Evolutionary conservation across 1,284 basidiomycete species (phyloP).

Genomic region (Peniophora sp.): DNA sequence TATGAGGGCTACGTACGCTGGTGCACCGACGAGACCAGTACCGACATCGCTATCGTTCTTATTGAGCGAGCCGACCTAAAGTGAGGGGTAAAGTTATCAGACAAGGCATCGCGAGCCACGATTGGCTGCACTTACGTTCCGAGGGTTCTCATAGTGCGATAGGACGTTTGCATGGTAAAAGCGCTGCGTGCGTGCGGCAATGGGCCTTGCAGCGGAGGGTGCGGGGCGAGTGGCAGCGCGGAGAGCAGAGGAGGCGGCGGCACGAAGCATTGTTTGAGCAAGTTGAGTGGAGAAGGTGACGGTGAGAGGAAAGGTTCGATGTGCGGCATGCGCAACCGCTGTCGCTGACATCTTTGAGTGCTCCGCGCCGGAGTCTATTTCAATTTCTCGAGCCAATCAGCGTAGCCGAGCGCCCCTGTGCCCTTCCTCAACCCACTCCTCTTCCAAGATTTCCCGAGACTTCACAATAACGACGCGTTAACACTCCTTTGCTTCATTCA

Average conservation of each 20-base stretch:
- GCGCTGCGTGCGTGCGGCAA: slow-evolving; percentile 25
- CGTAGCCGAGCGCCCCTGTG: not conserved
- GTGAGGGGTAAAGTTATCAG: slow-evolving; percentile 44
- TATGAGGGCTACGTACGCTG: slow-evolving; percentile 64
- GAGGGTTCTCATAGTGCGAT: slow-evolving; percentile 91
- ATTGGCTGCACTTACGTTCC: slow-evolving; percentile 64
- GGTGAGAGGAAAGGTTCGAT: slow-evolving; percentile 11
- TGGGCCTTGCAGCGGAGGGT: not conserved
- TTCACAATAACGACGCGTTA: too few relatives aligned
- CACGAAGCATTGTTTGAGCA: slow-evolving; percentile 44
- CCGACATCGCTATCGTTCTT: slow-evolving; percentile 91
- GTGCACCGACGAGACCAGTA: slow-evolving; percentile 96
- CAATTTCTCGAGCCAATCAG: slow-evolving; percentile 1
- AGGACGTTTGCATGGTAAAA: slow-evolving; percentile 92
- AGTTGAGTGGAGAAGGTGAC: slow-evolving; percentile 5
- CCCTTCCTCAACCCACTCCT: too few relatives aligned
- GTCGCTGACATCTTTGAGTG: not conserved
- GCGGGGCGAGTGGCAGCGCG: slow-evolving; percentile 34
- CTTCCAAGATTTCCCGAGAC: too few relatives aligned
- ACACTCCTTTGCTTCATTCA: too few relatives aligned
- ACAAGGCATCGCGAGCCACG: slow-evolving; percentile 32
- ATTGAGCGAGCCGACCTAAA: slow-evolving; percentile 95
- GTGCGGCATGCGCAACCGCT: not conserved
- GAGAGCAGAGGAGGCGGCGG: slow-evolving; percentile 31
- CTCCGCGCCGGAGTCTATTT: not conserved